Evolutionary conservation across 441 rosid species (phyloP), one percentile per base, ranked within the genome.

Genomic region (Aleurites moluccanus): DNA sequence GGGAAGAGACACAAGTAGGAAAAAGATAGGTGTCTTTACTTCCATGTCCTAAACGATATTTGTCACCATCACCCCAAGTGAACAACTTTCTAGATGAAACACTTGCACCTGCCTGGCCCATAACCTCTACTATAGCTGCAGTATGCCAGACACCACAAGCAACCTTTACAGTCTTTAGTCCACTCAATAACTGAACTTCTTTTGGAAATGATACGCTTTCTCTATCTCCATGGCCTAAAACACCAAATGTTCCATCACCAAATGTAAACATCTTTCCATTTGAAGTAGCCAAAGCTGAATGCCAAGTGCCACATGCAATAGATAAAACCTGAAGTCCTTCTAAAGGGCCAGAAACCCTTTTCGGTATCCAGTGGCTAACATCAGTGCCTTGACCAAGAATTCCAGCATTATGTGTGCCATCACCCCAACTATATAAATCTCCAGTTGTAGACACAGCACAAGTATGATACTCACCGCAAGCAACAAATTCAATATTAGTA

Each of bases 41-140:
- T 64, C 95, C 97, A 73, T 94, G 98, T 0, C 98, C 98, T 77
- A 94, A 83, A 33, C 97, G 89, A 72, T 91, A 68, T 79, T 89
- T 90, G 56, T 91, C 96, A n/a, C 98, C 98, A 80, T 91, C 97
- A 27, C 97, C 98, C 98, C 98, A 94, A 20, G 97, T 91, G 81
- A 94, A 94, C 85, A 94, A 80, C 83, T 94, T 94, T 79, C 89
- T 85, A 1, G 97, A 88, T 21, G 88, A 82, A 72, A 85, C 72
- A 74, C 70, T 89, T 6, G 83, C 44, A 57, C 95, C 92, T 0
- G 86, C 25, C 15, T 91, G 98, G 70, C 84, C 78, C 81, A 85
- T 86, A 33, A 91, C 89, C 81, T 94, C 98, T 0, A 94, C 95
- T n/a, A 94, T 91, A 4, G 98, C 98, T 10, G 93, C 93, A 0